A percentile compares a stretch with the other conserved stretches of the same genome.
Conservation (phyloP, 345 rosid genomes). For the Euclidium syriacum region DNA sequence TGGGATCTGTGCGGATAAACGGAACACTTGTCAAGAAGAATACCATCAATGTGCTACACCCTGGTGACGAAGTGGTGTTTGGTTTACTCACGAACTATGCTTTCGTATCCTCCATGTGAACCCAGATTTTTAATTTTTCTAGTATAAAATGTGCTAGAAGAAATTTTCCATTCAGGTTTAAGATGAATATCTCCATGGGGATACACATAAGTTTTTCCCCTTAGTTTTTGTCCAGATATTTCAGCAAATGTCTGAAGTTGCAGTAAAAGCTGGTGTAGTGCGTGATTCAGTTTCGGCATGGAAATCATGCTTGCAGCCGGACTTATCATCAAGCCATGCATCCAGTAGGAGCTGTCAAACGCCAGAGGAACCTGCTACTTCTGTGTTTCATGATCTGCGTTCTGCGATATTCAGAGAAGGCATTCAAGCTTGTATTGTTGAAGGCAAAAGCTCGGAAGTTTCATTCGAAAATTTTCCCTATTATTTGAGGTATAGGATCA, state of each 20-base stretch:
- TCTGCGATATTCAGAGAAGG: slow-evolving; percentile 57
- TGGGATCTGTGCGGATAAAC: slow-evolving; percentile 65
- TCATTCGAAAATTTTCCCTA: slow-evolving; percentile 84
- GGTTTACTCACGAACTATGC: slow-evolving; percentile 58
- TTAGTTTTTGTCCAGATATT: slow-evolving; percentile 46
- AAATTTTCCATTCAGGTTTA: not conserved
- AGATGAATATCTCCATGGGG: not conserved
- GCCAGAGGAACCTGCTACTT: slow-evolving; percentile 46
- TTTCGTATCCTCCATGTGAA: slow-evolving; percentile 69
- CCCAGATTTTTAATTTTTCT: not conserved
- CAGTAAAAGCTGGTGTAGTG: slow-evolving; percentile 51
- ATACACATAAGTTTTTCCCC: slow-evolving; percentile 9
- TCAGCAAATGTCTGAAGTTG: slow-evolving; percentile 55
- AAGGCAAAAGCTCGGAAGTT: slow-evolving; percentile 61
- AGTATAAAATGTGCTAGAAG: not conserved
- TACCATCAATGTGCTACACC: slow-evolving; percentile 38
- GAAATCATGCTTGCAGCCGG: slow-evolving; percentile 54
- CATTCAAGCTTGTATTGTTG: slow-evolving; percentile 68
- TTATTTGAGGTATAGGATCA: slow-evolving; percentile 59
- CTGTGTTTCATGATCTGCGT: slow-evolving; percentile 45
- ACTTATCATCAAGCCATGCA: slow-evolving; percentile 43
- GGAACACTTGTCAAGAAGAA: slow-evolving; percentile 48
- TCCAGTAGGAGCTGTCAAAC: slow-evolving; percentile 45
- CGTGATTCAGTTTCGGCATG: slow-evolving; percentile 78
- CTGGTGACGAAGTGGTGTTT: slow-evolving; percentile 80